Base-by-base conservation (phyloP, 176 grass and related monocot genomes). In the Thinopyrum elongatum region DNA sequence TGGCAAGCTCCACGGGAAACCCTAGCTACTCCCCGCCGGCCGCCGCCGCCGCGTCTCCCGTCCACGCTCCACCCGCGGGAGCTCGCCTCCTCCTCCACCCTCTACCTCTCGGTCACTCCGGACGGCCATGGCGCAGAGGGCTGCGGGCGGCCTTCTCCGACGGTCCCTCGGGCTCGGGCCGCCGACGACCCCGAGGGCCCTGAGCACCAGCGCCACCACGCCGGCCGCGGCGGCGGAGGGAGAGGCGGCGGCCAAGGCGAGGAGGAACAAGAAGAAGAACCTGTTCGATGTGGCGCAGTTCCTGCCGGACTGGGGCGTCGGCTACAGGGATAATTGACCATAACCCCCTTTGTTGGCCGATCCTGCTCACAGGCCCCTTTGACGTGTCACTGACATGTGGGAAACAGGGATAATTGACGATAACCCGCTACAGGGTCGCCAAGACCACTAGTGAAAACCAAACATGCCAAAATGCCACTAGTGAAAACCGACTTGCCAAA, bases 271-370 rank as follows among this genome's bases (percentile, higher is more conserved):
- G 87, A 98, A 94, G 91, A 98, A 98, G 88, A 95, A 89, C 87
- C 83, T 98, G 61, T 95, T 95, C 65, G 93, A 98, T 25, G 93
- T 98, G 73, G 83, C 90, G 78, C 91, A 98, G 78, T 98, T 98
- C 91, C 83, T 95, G 15, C 96, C 96, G 0, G 70, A 77, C 29
- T 95, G 93, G 96, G 96, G 96, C 57, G 78, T 98, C 26, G 96
- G 93, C 1, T 92, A 91, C 84, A 93, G 92, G 86, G 90, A n/a
- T n/a, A n/a, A n/a, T n/a, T n/a, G n/a, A n/a, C n/a, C n/a, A n/a
- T n/a, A n/a, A n/a, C n/a, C n/a, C n/a, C n/a, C n/a, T n/a, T n/a
- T n/a, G n/a, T n/a, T n/a, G n/a, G n/a, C n/a, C n/a, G n/a, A n/a
- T n/a, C n/a, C n/a, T n/a, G n/a, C n/a, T n/a, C n/a, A n/a, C n/a